Conservation (phyloP, 179 eudicot genomes). For the Sideroxylon spinosum region DNA sequence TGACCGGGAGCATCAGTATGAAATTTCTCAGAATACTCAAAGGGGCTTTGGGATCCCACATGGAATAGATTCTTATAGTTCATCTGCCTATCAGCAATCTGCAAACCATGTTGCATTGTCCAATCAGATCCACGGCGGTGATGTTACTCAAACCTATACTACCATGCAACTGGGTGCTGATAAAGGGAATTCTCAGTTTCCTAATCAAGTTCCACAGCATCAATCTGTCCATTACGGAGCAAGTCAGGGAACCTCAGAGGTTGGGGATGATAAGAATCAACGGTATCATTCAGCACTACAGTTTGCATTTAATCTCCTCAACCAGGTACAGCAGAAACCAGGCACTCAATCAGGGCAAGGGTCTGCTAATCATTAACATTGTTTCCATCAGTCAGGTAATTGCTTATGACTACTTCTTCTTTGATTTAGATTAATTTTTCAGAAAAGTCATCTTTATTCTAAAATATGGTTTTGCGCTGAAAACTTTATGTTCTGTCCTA, state of each 20-base stretch:
- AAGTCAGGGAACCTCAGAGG: constrained; percentile 45
- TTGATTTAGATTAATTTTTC: neutral
- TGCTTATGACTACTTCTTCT: neutral
- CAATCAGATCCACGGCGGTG: constrained; percentile 39
- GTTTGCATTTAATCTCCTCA: constrained; percentile 86
- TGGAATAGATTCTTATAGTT: constrained; percentile 35
- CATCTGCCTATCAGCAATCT: constrained; percentile 43
- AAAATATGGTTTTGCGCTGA: constrained; percentile 11
- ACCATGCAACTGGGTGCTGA: constrained; percentile 31
- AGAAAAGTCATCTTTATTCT: neutral
- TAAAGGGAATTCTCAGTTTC: constrained; percentile 25
- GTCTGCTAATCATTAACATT: constrained; percentile 30
- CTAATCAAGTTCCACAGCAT: constrained; percentile 40
- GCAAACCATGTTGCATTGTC: constrained; percentile 32
- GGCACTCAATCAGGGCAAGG: constrained; percentile 35
- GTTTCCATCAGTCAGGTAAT: constrained; percentile 25
- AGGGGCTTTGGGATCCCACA: constrained; percentile 40
- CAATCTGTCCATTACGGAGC: constrained; percentile 42
- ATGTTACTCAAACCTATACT: constrained; percentile 34
- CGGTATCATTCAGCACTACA: constrained; percentile 83
- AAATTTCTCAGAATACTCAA: constrained; percentile 33
- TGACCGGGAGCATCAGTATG: constrained; percentile 40
- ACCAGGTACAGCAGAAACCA: constrained; percentile 58
- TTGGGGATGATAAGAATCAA: constrained; percentile 77
- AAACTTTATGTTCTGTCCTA: neutral